Percentiles rank a stretch among this genome's conserved stretches.
These are phyloP conservation scores for Calonectria crousiana DNA, from an alignment of 2,329 filamentous ascomycete species.

Conservation along the genomic window DNA sequence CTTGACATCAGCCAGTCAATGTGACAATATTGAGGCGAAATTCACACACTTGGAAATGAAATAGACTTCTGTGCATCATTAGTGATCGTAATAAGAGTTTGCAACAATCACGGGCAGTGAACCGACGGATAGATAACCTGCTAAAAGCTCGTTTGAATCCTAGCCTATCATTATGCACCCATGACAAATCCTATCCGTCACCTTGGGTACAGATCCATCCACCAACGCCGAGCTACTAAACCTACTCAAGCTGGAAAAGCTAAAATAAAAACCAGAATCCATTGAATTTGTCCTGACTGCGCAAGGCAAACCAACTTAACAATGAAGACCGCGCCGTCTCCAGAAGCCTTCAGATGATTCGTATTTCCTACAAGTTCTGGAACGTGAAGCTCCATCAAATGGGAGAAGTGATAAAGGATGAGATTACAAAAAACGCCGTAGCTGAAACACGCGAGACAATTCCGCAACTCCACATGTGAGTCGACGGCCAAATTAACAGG, in stretches of 20 bases:
- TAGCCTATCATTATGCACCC: conserved; percentile 35
- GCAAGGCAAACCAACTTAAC: neutral
- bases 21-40: too few species aligned
- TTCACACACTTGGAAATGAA: neutral
- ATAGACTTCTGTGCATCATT: neutral
- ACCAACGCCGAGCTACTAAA: conserved; percentile 46
- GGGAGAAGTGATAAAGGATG: conserved; percentile 13
- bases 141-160: conserved; percentile 33
- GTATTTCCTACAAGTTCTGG: conserved; percentile 14
- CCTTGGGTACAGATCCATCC: conserved; percentile 38
- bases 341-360: conserved; percentile 10
- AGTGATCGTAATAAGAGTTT: neutral
- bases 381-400: conserved; percentile 22
- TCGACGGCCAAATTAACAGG: conserved; percentile 28
- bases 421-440: conserved; percentile 11
- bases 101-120: neutral
- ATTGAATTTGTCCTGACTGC: conserved; percentile 9
- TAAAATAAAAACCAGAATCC: neutral
- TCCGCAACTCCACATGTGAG: conserved; percentile 6
- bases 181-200: conserved; percentile 26
- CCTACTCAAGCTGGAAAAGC: conserved; percentile 31
- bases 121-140: neutral
- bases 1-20: neutral
- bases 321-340: neutral
- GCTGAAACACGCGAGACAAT: conserved; percentile 24